Evolutionary conservation across 805 yeast species (phyloP).

Genomic region (Cyberlindnera samutprakarnensis): DNA sequence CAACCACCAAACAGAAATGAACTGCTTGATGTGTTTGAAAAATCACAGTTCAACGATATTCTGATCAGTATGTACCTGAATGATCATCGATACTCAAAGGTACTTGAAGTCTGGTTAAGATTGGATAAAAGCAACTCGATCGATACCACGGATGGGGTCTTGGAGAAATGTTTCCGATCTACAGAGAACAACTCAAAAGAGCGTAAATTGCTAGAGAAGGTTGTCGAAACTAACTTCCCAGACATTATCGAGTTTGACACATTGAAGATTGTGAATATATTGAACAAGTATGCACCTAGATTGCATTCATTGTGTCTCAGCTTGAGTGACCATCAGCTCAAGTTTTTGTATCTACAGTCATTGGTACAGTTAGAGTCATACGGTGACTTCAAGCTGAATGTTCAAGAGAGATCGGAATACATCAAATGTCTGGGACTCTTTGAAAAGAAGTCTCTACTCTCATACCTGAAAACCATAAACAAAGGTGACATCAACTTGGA

Average conservation of each 20-base stretch:
- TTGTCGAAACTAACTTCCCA: slow-evolving; percentile 10
- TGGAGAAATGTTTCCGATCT: slow-evolving; percentile 20
- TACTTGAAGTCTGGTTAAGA: slow-evolving; percentile 46
- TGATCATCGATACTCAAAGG: slow-evolving; percentile 44
- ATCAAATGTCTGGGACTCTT: slow-evolving; percentile 12
- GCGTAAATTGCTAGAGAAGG: slow-evolving; percentile 11
- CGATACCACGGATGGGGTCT: slow-evolving; percentile 21
- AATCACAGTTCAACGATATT: slow-evolving; percentile 51
- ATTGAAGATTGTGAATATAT: slow-evolving; percentile 20
- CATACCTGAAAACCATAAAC: slow-evolving; percentile 18
- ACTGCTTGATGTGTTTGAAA: slow-evolving; percentile 42
- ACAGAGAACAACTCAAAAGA: slow-evolving; percentile 17
- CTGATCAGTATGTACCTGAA: slow-evolving; percentile 48
- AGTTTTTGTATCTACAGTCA: slow-evolving; percentile 18
- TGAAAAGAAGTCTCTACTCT: slow-evolving; percentile 10
- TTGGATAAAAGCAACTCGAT: slow-evolving; percentile 21
- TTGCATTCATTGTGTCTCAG: slow-evolving; percentile 12
- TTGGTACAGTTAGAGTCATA: slow-evolving; percentile 15
- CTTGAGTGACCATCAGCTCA: slow-evolving; percentile 16
- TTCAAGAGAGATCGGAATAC: slow-evolving; percentile 16
- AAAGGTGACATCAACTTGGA: slow-evolving; percentile 16
- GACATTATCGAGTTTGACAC: slow-evolving; percentile 24
- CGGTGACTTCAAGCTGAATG: slow-evolving; percentile 12
- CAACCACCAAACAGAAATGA: slow-evolving; percentile 47
- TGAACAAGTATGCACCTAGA: slow-evolving; percentile 17